These are phyloP conservation scores for Candida gorgasii DNA, from an alignment of 805 yeast genomes.

Conservation along the genomic window DNA sequence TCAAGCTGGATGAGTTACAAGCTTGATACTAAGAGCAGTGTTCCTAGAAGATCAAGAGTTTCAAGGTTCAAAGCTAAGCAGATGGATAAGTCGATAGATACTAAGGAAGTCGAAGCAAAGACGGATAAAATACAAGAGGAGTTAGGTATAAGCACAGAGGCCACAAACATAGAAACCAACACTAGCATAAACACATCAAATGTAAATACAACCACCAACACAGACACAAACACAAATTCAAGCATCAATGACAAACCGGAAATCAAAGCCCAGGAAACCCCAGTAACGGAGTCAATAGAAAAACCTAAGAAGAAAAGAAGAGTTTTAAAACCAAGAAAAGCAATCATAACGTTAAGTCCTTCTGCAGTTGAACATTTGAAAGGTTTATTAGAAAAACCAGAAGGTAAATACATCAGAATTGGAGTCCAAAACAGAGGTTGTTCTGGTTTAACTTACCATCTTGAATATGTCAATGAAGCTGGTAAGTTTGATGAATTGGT, in stretches of 20 bases:
- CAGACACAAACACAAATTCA: not conserved
- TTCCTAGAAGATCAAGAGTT: conserved; percentile 34
- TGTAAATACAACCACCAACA: conserved; percentile 2
- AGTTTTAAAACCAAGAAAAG: conserved; percentile 81
- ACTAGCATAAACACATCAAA: conserved; percentile 3
- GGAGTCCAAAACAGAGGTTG: conserved; percentile 98
- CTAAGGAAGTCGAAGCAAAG: not conserved
- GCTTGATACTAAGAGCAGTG: conserved; percentile 4
- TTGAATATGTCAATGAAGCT: conserved; percentile 86
- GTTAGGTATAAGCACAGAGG: too few species aligned
- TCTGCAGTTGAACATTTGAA: conserved; percentile 73
- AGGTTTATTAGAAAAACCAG: conserved; percentile 71
- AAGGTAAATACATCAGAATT: conserved; percentile 84
- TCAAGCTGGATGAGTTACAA: conserved; percentile 26
- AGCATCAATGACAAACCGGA: too few species aligned
- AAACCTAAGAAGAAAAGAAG: conserved; percentile 46
- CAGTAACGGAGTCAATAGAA: too few species aligned
- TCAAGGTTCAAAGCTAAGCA: conserved; percentile 22
- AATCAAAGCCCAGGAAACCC: too few species aligned
- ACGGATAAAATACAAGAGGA: not conserved
- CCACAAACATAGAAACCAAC: conserved; percentile 10
- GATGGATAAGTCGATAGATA: not conserved
- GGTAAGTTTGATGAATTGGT: conserved; percentile 96
- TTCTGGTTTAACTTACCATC: conserved; percentile 88
- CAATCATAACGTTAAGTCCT: conserved; percentile 78